Evolutionary conservation across 768 basidiomycete species (phyloP).

Genomic region (Brasilioporus rufonigricans): DNA sequence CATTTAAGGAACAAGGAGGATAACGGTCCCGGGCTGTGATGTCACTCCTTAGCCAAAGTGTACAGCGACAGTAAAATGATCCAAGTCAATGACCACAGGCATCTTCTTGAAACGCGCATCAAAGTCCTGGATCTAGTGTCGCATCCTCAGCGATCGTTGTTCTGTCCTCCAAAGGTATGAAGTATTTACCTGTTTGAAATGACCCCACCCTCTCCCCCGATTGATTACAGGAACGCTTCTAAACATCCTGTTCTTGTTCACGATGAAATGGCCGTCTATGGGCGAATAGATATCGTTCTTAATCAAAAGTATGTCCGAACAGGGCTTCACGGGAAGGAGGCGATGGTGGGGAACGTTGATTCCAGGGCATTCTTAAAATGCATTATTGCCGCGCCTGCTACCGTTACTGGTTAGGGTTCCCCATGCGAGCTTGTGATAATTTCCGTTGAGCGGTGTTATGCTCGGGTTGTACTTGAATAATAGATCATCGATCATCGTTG

Average conservation of each 20-base stretch:
- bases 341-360: constrained; percentile 94
- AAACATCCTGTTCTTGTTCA: constrained; percentile 83
- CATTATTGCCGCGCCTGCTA: constrained; percentile 92
- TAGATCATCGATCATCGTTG: constrained; percentile 81
- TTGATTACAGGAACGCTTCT: constrained; percentile 92
- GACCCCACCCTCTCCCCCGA: constrained; percentile 70
- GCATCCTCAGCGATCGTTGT: neutral
- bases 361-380: constrained; percentile 88
- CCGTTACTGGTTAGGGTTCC: constrained; percentile 68
- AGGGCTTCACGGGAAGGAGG: constrained; percentile 90
- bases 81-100: constrained; percentile 85
- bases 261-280: constrained; percentile 81
- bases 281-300: constrained; percentile 93
- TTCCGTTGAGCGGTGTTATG: constrained; percentile 1
- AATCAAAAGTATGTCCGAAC: constrained; percentile 85
- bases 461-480: constrained; percentile 60
- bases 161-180: neutral
- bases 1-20: no score
- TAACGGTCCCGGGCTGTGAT: no score
- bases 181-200: constrained; percentile 85
- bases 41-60: constrained; percentile 86
- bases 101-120: constrained; percentile 97
- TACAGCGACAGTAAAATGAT: constrained; percentile 91
- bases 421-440: constrained; percentile 1
- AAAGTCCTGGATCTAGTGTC: constrained; percentile 73